Percentiles rank a stretch among this genome's conserved stretches.
Conservation (phyloP, 306 rosid species). For the Heteromeles arbutifolia region DNA sequence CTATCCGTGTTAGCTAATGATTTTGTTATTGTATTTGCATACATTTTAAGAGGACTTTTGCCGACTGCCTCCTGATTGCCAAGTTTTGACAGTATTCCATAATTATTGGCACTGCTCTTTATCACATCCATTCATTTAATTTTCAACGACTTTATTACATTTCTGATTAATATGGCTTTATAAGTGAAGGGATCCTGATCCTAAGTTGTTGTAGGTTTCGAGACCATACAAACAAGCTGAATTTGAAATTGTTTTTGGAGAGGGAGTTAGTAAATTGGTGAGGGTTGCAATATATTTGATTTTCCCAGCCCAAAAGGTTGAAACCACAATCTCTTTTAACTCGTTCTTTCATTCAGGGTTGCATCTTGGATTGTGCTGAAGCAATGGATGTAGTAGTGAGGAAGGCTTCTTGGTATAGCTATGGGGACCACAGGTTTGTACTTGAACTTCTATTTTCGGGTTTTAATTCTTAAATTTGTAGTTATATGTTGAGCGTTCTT, state of each 20-base stretch:
- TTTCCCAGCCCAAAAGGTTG: not conserved
- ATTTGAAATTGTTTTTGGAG: slow-evolving; percentile 92
- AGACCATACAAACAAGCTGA: slow-evolving; percentile 98
- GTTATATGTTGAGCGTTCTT: not conserved
- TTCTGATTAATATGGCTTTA: slow-evolving; percentile 2
- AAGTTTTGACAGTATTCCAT: not conserved
- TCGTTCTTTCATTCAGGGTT: slow-evolving; percentile 58
- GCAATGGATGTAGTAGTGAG: slow-evolving; percentile 64
- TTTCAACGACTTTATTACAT: not conserved
- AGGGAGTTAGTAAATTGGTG: slow-evolving; percentile 83
- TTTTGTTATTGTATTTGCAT: not conserved
- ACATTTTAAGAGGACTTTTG: not conserved
- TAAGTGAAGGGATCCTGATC: slow-evolving; percentile 14
- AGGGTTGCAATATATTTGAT: slow-evolving; percentile 16
- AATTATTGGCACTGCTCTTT: not conserved
- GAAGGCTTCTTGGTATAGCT: slow-evolving; percentile 98
- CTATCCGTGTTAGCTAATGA: not conserved
- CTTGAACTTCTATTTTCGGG: slow-evolving; percentile 11
- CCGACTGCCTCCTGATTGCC: not conserved
- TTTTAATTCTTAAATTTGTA: not conserved
- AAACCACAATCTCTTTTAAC: slow-evolving; percentile 21
- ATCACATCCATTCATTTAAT: not conserved
- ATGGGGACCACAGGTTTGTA: slow-evolving; percentile 79
- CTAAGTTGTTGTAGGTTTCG: slow-evolving; percentile 61
- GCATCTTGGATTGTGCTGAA: slow-evolving; percentile 96